These are phyloP conservation scores for Albifimbria verrucaria DNA, from an alignment of 2,329 filamentous ascomycete species.

Conservation along the genomic window DNA sequence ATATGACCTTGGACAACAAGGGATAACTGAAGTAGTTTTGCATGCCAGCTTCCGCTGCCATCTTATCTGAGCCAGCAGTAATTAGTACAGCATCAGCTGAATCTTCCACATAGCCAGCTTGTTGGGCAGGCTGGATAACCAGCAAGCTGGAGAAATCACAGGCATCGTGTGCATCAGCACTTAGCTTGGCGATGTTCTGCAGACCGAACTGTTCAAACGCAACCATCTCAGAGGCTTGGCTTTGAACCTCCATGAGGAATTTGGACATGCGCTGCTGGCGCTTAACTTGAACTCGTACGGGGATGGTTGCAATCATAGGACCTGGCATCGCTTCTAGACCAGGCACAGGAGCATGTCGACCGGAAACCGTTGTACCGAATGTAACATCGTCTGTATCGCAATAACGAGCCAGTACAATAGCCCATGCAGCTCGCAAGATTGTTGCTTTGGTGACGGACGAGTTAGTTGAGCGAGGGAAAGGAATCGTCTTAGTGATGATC, in stretches of 20 bases:
- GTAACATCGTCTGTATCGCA: conserved; percentile 16
- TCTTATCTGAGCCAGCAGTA: not conserved
- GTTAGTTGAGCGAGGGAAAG: not conserved
- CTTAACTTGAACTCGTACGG: conserved; percentile 14
- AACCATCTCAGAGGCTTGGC: not conserved
- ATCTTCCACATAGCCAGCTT: too few species aligned
- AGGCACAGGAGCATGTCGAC: conserved; percentile 21
- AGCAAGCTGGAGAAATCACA: conserved; percentile 42
- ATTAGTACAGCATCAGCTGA: too few species aligned
- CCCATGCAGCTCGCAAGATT: conserved; percentile 21
- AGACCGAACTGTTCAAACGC: conserved; percentile 52
- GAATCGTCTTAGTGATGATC: not conserved
- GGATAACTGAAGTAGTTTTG: not conserved
- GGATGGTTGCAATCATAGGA: conserved; percentile 27
- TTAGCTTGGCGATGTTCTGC: conserved; percentile 51
- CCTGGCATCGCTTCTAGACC: conserved; percentile 23
- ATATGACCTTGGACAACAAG: not conserved
- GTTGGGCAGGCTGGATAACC: not conserved
- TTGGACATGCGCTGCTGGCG: not conserved
- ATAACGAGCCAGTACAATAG: conserved; percentile 17
- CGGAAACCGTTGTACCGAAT: conserved; percentile 24
- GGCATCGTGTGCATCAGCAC: conserved; percentile 45
- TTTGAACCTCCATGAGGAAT: not conserved
- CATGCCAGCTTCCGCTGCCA: not conserved
- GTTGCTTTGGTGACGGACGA: conserved; percentile 13